A percentile compares a stretch with the other conserved stretches of the same genome.
These are phyloP conservation scores for Scleroderma bovista DNA, from an alignment of 768 basidiomycete species.

Conservation along the genomic window DNA sequence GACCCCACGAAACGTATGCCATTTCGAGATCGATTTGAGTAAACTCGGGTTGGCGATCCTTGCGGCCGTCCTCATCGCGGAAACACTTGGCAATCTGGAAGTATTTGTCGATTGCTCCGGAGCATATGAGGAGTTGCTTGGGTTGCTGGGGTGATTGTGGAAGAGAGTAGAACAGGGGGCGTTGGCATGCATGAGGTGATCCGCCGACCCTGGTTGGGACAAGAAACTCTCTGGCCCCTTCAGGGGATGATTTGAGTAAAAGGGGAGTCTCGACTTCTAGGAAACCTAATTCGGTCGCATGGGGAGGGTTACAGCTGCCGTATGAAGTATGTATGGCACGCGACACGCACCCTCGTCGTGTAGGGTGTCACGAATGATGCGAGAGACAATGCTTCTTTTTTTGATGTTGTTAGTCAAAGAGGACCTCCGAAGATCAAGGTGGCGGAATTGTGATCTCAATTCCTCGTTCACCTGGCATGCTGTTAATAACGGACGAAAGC, in stretches of 20 bases:
- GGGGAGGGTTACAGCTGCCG: conserved; percentile 1
- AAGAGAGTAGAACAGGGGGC: conserved; percentile 74
- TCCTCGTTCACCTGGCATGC: conserved; percentile 73
- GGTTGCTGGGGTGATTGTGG: conserved; percentile 96
- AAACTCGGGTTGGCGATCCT: conserved; percentile 95
- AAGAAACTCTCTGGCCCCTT: conserved; percentile 91
- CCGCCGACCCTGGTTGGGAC: conserved; percentile 65
- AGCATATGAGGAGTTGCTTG: conserved; percentile 88
- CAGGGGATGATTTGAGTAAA: conserved; percentile 85
- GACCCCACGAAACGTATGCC: conserved; percentile 87
- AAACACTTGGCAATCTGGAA: conserved; percentile 94
- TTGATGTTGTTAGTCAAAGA: conserved; percentile 73
- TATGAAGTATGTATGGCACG: conserved; percentile 4
- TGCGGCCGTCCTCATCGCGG: conserved; percentile 91
- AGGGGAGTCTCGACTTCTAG: conserved; percentile 92
- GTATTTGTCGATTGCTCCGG: conserved; percentile 85
- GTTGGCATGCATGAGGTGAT: conserved; percentile 25
- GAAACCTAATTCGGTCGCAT: conserved; percentile 53
- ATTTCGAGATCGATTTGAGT: conserved; percentile 97
- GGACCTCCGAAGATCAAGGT: conserved; percentile 81
- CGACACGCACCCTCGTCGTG: conserved; percentile 59
- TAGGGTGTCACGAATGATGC: conserved; percentile 65
- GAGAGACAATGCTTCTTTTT: conserved; percentile 78
- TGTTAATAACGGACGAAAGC: neutral
- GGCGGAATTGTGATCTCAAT: conserved; percentile 76